Evolutionary conservation across 108 stramenopile species (phyloP).

Genomic region (Skeletonema potamos): DNA sequence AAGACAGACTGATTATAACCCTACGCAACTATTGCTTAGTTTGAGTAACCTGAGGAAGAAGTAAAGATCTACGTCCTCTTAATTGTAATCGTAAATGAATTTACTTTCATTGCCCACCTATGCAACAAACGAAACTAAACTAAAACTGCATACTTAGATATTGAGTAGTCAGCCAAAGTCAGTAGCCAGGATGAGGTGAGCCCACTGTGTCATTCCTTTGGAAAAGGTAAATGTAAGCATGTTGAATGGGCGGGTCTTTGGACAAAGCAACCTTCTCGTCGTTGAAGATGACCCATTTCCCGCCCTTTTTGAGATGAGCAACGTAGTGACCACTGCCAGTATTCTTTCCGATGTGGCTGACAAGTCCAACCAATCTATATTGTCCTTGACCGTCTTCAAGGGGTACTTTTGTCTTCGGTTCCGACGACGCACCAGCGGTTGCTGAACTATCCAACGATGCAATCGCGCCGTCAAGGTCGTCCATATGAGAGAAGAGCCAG

Average conservation of each 20-base stretch:
- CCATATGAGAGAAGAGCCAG: slow-evolving; percentile 97
- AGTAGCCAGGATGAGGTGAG: slow-evolving; percentile 40
- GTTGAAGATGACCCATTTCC: slow-evolving; percentile 97
- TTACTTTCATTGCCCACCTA: not conserved
- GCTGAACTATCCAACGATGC: slow-evolving; percentile 57
- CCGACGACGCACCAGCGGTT: slow-evolving; percentile 3
- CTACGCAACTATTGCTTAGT: slow-evolving; percentile 59
- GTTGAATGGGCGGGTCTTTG: slow-evolving; percentile 79
- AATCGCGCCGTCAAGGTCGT: slow-evolving; percentile 90
- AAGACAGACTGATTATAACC: slow-evolving; percentile 59
- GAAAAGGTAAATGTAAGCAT: slow-evolving; percentile 93
- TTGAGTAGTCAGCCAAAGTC: too few relatives aligned
- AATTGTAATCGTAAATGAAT: not conserved
- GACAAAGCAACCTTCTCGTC: slow-evolving; percentile 96
- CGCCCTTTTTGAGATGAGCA: slow-evolving; percentile 92
- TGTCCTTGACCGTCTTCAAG: slow-evolving; percentile 87
- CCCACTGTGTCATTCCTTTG: slow-evolving; percentile 63
- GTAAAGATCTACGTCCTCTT: slow-evolving; percentile 15
- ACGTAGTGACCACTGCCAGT: slow-evolving; percentile 98
- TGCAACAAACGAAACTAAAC: too few relatives aligned
- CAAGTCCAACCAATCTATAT: slow-evolving; percentile 89
- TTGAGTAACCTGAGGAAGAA: slow-evolving; percentile 40
- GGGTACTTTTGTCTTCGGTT: slow-evolving; percentile 25
- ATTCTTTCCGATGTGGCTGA: slow-evolving; percentile 98
- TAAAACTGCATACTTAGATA: too few relatives aligned